phyloP scores from a whole-genome alignment of 2,329 filamentous ascomycete species.

The Fusarium pininemorale region DNA sequence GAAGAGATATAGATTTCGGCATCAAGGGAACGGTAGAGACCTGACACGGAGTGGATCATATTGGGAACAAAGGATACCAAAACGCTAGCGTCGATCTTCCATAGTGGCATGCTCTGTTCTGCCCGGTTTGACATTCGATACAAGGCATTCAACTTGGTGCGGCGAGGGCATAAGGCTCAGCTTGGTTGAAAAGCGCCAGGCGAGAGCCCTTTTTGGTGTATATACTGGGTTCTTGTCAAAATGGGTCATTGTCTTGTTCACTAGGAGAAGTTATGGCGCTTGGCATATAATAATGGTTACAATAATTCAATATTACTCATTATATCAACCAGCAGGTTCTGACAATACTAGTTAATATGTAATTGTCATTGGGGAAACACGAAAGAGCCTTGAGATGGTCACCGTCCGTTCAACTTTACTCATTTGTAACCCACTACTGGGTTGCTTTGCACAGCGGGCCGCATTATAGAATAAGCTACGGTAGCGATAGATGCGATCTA shows the following conservation, averaged over 20 bases:
- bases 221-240: background rate
- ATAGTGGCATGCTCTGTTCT: slow-evolving; percentile 15
- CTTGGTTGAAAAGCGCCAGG: slow-evolving; percentile 2
- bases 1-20: slow-evolving; percentile 20
- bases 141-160: background rate
- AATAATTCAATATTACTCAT: slow-evolving; percentile 14
- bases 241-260: background rate
- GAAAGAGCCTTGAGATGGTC: background rate
- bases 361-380: background rate
- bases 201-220: background rate
- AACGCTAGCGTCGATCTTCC: slow-evolving; percentile 12
- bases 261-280: background rate
- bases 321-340: background rate
- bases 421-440: background rate
- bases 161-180: slow-evolving; percentile 16
- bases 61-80: slow-evolving; percentile 15
- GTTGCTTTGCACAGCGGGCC: background rate
- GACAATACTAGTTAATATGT: background rate
- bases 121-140: slow-evolving; percentile 20
- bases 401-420: background rate
- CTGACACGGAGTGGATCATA: slow-evolving; percentile 9
- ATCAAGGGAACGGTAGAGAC: slow-evolving; percentile 23
- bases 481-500: background rate
- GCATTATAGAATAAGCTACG: background rate
- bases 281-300: slow-evolving; percentile 5